Percentiles rank a stretch among this genome's conserved stretches.
Evolutionary conservation across 2,329 filamentous ascomycete species (phyloP).

Genomic region (Colletotrichum falcatum): DNA sequence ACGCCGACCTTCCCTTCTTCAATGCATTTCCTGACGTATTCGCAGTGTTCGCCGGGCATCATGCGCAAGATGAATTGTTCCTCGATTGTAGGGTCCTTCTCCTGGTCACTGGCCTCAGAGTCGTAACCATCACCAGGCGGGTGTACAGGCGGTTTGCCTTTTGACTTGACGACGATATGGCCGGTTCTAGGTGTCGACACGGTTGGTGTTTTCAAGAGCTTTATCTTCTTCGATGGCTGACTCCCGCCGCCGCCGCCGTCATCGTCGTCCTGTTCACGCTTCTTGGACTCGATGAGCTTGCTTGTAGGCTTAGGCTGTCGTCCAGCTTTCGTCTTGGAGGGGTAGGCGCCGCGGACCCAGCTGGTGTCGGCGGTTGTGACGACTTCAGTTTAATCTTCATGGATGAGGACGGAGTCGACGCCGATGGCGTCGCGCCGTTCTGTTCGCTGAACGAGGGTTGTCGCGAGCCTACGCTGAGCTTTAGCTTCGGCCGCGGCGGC

Average conservation of each 20-base stretch:
- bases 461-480: constrained; percentile 43
- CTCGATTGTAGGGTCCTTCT: constrained; percentile 88
- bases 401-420: constrained; percentile 40
- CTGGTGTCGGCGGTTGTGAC: constrained; percentile 55
- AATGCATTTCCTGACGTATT: constrained; percentile 82
- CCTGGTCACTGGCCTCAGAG: constrained; percentile 92
- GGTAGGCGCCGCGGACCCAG: constrained; percentile 44
- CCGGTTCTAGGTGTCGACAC: constrained; percentile 46
- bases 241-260: constrained; percentile 54
- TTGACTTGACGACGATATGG: constrained; percentile 67
- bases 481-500: constrained; percentile 45
- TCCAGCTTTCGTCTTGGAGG: constrained; percentile 69
- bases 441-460: constrained; percentile 41
- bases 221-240: constrained; percentile 65
- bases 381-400: constrained; percentile 56
- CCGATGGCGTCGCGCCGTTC: constrained; percentile 40
- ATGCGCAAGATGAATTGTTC: constrained; percentile 92
- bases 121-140: constrained; percentile 92
- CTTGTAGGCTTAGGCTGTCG: constrained; percentile 70
- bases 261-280: constrained; percentile 69
- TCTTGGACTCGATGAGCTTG: constrained; percentile 69
- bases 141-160: constrained; percentile 76
- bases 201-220: constrained; percentile 56
- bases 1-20: constrained; percentile 81
- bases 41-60: constrained; percentile 85